These are phyloP conservation scores for Thermochaetoides thermophila DNA, from an alignment of 495 filamentous ascomycete genomes.

Conservation along the genomic window DNA sequence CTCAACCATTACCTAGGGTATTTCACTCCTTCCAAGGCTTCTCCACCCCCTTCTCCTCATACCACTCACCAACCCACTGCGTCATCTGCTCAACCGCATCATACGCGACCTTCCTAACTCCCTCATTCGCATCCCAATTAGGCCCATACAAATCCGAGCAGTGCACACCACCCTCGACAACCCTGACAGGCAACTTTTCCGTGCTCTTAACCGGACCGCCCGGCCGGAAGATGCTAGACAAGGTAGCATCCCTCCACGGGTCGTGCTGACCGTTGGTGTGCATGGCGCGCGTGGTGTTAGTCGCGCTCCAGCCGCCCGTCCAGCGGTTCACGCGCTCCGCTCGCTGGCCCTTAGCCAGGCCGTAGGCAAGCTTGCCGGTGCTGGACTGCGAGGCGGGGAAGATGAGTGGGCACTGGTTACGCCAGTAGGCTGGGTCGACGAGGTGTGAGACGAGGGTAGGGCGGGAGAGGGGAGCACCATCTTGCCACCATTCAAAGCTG, in stretches of 20 bases:
- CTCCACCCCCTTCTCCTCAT: slow-evolving; percentile 16
- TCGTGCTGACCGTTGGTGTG: slow-evolving; percentile 42
- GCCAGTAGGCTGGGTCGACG: slow-evolving; percentile 41
- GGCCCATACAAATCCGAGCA: slow-evolving; percentile 31
- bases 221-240: slow-evolving; percentile 24
- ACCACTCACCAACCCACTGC: slow-evolving; percentile 28
- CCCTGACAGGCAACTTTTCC: slow-evolving; percentile 17
- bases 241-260: slow-evolving; percentile 29
- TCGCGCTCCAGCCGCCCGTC: slow-evolving; percentile 42
- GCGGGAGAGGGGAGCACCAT: slow-evolving; percentile 34
- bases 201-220: slow-evolving; percentile 25
- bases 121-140: slow-evolving; percentile 33
- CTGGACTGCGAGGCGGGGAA: slow-evolving; percentile 34
- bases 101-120: slow-evolving; percentile 16
- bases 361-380: slow-evolving; percentile 23
- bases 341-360: slow-evolving; percentile 34
- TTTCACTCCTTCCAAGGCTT: slow-evolving; percentile 1
- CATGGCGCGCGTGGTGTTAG: slow-evolving; percentile 41
- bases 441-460: slow-evolving; percentile 41
- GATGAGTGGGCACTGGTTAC: slow-evolving; percentile 40
- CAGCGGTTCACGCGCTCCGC: slow-evolving; percentile 40
- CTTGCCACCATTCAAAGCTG: slow-evolving; percentile 21
- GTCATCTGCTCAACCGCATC: slow-evolving; percentile 22
- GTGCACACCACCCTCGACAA: slow-evolving; percentile 25
- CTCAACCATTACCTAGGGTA: too few relatives aligned